Conservation (phyloP, 257 asterid genomes). For the Solanum habrochaites region DNA sequence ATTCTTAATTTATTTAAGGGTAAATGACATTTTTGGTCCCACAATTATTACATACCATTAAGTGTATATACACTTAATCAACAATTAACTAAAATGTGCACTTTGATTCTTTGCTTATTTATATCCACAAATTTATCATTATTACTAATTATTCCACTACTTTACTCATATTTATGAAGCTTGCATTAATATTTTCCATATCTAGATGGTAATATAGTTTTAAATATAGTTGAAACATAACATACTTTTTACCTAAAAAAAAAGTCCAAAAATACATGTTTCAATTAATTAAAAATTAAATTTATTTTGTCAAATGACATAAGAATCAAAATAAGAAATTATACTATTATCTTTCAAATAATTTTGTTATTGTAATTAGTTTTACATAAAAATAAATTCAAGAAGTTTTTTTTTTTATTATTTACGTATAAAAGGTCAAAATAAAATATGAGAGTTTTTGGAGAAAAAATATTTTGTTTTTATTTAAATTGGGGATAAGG, state of each 20-base stretch:
- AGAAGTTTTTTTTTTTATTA: too few relatives aligned
- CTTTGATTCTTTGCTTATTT: not conserved
- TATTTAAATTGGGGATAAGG: not conserved
- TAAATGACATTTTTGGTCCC: not conserved
- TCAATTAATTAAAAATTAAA: not conserved
- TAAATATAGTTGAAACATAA: not conserved
- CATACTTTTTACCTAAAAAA: not conserved
- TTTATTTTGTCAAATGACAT: not conserved
- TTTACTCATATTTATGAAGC: not conserved
- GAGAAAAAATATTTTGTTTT: not conserved
- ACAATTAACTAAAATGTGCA: not conserved
- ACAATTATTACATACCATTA: not conserved
- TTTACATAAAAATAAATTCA: too few relatives aligned
- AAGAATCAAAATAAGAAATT: not conserved
- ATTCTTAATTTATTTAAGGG: not conserved
- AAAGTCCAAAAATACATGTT: not conserved
- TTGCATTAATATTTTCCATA: not conserved
- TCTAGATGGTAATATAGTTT: not conserved
- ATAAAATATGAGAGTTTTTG: not conserved
- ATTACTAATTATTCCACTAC: too few relatives aligned
- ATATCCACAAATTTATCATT: not conserved
- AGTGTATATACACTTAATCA: not conserved
- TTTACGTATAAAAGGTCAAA: not conserved
- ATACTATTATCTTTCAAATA: not conserved
- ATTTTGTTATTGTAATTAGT: too few relatives aligned